Percentiles rank a stretch among this genome's conserved stretches.
phyloP scores from a whole-genome alignment of 805 yeast genomes.

The Teunomyces gatunensis region DNA sequence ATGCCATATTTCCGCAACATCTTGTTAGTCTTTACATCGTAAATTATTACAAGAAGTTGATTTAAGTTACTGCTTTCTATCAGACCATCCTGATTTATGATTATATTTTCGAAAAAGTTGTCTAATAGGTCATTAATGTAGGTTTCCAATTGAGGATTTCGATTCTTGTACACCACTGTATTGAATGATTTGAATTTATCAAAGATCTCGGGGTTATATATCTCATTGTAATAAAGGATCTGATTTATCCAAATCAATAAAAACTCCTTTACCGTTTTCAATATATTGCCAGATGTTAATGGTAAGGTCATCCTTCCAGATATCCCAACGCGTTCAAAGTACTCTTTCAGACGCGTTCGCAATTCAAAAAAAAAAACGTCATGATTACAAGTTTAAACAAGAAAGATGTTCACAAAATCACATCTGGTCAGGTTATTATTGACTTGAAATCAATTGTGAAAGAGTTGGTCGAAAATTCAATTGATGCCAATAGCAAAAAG shows the following conservation, averaged over 20 bases:
- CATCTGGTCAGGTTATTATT: slow-evolving; percentile 91
- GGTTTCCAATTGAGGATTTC: slow-evolving; percentile 47
- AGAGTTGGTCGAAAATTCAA: slow-evolving; percentile 81
- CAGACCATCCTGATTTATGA: background rate
- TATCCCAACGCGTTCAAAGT: background rate
- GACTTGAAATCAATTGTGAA: slow-evolving; percentile 77
- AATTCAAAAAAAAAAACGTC: background rate
- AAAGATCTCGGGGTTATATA: slow-evolving; percentile 56
- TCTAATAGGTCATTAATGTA: slow-evolving; percentile 42
- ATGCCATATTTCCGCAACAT: slow-evolving; percentile 40
- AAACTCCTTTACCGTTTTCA: slow-evolving; percentile 45
- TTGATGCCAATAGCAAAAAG: slow-evolving; percentile 72
- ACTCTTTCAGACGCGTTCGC: background rate
- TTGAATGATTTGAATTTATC: slow-evolving; percentile 41
- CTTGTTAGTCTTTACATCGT: slow-evolving; percentile 23
- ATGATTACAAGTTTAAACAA: slow-evolving; percentile 28
- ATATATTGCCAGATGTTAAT: slow-evolving; percentile 26
- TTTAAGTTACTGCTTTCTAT: slow-evolving; percentile 15
- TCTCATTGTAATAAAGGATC: slow-evolving; percentile 47
- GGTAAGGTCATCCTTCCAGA: slow-evolving; percentile 1
- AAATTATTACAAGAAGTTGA: slow-evolving; percentile 37
- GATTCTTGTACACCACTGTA: slow-evolving; percentile 37
- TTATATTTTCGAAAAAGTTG: slow-evolving; percentile 16
- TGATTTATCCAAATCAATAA: slow-evolving; percentile 52
- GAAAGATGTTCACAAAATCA: slow-evolving; percentile 67